A percentile compares a stretch with the other conserved stretches of the same genome.
These are phyloP conservation scores for Phyllosticta citrichinensis DNA, from an alignment of 2,329 filamentous ascomycete species.

Conservation along the genomic window DNA sequence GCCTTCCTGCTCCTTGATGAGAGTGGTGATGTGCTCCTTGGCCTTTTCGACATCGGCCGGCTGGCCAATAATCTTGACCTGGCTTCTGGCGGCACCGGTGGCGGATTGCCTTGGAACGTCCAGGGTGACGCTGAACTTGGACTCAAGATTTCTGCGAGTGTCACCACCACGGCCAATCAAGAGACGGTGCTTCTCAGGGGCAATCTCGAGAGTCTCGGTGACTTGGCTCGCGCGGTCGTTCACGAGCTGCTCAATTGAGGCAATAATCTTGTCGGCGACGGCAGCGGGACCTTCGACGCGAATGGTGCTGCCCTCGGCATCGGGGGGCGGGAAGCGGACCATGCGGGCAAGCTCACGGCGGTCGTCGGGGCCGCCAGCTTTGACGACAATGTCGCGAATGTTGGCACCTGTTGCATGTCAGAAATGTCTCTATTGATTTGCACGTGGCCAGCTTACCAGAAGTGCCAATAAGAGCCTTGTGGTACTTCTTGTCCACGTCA, in stretches of 20 bases:
- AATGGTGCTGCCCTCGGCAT: constrained; percentile 71
- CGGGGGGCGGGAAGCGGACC: constrained; percentile 88
- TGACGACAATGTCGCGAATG: constrained; percentile 74
- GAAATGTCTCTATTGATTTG: constrained; percentile 10
- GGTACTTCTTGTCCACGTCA: constrained; percentile 89
- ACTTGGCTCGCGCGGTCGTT: constrained; percentile 75
- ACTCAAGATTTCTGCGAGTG: constrained; percentile 72
- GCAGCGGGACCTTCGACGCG: constrained; percentile 76
- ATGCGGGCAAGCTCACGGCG: constrained; percentile 74
- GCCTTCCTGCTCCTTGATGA: constrained; percentile 79
- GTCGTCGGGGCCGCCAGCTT: constrained; percentile 84
- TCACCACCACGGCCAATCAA: constrained; percentile 91
- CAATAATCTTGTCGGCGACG: constrained; percentile 81
- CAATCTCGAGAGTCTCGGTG: constrained; percentile 68
- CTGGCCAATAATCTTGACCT: constrained; percentile 75
- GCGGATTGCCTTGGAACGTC: constrained; percentile 74
- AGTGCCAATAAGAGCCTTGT: constrained; percentile 78
- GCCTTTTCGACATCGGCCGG: constrained; percentile 72
- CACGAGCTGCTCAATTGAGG: constrained; percentile 72
- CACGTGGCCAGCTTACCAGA: constrained; percentile 55
- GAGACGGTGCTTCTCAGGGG: constrained; percentile 78
- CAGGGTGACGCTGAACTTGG: constrained; percentile 74
- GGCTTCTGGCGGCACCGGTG: constrained; percentile 64
- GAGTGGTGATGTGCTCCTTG: constrained; percentile 68
- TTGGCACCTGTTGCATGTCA: constrained; percentile 59